Evolutionary conservation across 169 alveolate genomes (phyloP).

Genomic region (Plasmodium gaboni): DNA sequence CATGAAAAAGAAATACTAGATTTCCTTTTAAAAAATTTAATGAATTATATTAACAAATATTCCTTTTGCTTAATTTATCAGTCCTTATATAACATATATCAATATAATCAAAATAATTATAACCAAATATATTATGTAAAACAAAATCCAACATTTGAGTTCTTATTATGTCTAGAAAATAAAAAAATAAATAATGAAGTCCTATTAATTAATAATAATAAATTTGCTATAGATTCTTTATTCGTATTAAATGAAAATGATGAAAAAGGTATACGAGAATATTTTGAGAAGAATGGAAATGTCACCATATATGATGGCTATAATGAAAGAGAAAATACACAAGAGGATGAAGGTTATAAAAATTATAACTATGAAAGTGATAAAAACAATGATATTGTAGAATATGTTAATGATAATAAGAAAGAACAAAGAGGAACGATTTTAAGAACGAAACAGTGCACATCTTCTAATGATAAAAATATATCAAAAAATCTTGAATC

Average conservation of each 20-base stretch:
- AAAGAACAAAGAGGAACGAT: slow-evolving; percentile 18
- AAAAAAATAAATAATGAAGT: background rate
- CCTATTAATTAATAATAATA: slow-evolving; percentile 50
- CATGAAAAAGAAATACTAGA: slow-evolving; percentile 61
- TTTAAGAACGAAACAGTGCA: background rate
- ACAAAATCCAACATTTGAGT: slow-evolving; percentile 18
- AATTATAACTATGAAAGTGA: background rate
- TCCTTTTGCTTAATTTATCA: slow-evolving; percentile 42
- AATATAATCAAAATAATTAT: slow-evolving; percentile 42
- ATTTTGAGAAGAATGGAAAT: background rate
- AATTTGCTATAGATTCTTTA: slow-evolving; percentile 10
- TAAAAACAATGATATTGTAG: background rate
- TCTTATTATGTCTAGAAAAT: slow-evolving; percentile 21
- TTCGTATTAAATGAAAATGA: slow-evolving; percentile 49
- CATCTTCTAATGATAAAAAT: background rate
- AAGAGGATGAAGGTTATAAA: background rate
- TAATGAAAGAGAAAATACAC: background rate
- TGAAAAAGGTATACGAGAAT: slow-evolving; percentile 52
- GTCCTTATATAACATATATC: slow-evolving; percentile 66
- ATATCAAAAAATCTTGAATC: background rate
- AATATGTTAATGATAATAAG: background rate
- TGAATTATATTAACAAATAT: slow-evolving; percentile 62
- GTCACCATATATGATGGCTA: background rate
- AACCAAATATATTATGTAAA: slow-evolving; percentile 8
- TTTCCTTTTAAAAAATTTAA: slow-evolving; percentile 66